Evolutionary conservation across 768 basidiomycete genomes (phyloP), one percentile per base, ranked within the genome.

Genomic region (Mycena vitilis): DNA sequence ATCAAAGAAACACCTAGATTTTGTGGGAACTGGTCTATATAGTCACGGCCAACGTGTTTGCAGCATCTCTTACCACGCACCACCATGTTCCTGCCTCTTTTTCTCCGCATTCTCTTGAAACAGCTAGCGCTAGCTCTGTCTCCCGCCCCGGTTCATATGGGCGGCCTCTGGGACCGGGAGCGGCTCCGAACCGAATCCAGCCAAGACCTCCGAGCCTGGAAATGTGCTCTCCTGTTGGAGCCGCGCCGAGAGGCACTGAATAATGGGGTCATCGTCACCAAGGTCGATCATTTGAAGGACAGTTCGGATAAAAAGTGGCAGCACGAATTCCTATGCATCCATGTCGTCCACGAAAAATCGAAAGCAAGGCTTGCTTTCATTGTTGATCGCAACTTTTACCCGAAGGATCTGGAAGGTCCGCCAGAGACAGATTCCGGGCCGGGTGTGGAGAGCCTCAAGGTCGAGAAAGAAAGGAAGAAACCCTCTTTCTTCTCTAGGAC

Each of bases 221-320:
- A 55, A 20, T 57, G 61, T 18, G 25, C n/a, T 20, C 47, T 62
- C n/a, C 13, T 65, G 13, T 12, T 58, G 42, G 56, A 66, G 16
- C 25, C 65, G 20, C 65, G 57, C 38, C 49, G 65, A 44, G 60
- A 57, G 5, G 34, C 58, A 5, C 44, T 60, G 7, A 45, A 44
- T 38, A 60, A 56, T 47, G 60, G 37, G 36, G 60, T 53, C 0
- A 61, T 68, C 25, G 66, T 68, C 12, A 63, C 66, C 4, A 11
- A 52, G 15, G 51, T 62, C 49, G 60, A 68, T 25, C 60, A 61
- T 45, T 37, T 67, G 47, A 67, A 67, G 53, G 54, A 68, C 20
- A 18, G 4, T 9, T 40, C 38, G 10, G 54, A 57, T 12, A 12
- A 7, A 12, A 60, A 54, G n/a, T 54, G 49, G 47, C 37, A 68